Conservation (phyloP, 352 stramenopile genomes). For the Pythium biforme region DNA sequence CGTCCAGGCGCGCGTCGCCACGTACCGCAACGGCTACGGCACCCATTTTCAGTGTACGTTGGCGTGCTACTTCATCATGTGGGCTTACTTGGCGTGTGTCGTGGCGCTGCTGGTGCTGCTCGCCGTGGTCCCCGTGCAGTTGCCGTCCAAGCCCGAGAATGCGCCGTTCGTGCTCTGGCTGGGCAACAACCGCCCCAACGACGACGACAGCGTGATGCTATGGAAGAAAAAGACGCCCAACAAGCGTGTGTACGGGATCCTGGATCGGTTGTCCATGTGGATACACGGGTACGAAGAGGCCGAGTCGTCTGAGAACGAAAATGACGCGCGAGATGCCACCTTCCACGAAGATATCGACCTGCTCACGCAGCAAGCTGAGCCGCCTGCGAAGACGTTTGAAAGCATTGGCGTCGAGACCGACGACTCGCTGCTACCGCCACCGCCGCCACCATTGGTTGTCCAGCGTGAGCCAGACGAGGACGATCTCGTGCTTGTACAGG, state of each 20-base stretch:
- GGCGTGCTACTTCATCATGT: conserved; percentile 45
- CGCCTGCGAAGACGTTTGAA: conserved; percentile 38
- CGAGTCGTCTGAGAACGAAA: conserved; percentile 5
- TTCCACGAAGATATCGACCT: conserved; percentile 32
- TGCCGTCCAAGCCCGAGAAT: conserved; percentile 14
- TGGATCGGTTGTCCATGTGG: conserved; percentile 26
- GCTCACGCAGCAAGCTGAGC: not conserved
- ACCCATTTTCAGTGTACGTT: conserved; percentile 47
- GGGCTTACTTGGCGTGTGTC: conserved; percentile 34
- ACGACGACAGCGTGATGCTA: not conserved
- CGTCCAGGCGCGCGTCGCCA: conserved; percentile 28
- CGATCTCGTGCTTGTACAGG: conserved; percentile 8
- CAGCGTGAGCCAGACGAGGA: not conserved
- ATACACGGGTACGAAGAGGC: conserved; percentile 7
- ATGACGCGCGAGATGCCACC: conserved; percentile 8
- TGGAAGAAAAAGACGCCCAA: conserved; percentile 12
- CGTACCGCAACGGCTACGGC: conserved; percentile 63
- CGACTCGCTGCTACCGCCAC: conserved; percentile 20
- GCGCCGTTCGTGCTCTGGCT: conserved; percentile 41
- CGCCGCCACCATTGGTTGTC: too few relatives aligned
- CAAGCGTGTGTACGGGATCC: conserved; percentile 10
- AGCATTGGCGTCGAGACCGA: conserved; percentile 49
- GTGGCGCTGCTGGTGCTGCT: conserved; percentile 38
- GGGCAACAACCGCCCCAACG: conserved; percentile 2
- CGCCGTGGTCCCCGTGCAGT: conserved; percentile 41